A percentile compares a stretch with the other conserved stretches of the same genome.
phyloP scores from a whole-genome alignment of 495 filamentous ascomycete species.

The Penicillium simplicissimum region DNA sequence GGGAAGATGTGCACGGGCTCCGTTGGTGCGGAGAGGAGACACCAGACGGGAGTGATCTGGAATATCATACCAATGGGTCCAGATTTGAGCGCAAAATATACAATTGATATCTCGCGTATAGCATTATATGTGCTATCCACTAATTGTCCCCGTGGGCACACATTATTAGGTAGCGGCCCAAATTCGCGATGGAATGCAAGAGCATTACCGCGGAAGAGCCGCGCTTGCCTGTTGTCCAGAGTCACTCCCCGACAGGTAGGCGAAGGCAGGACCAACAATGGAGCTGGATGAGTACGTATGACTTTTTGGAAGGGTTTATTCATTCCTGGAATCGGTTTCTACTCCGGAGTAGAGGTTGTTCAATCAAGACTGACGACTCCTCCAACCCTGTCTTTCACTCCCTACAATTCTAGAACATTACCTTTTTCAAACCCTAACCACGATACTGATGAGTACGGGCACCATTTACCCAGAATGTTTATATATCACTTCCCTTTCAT shows the following conservation, averaged over 20 bases:
- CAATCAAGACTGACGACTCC: too few relatives aligned
- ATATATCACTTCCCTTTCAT: too few relatives aligned
- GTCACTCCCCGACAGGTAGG: not conserved
- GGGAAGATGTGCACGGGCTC: not conserved
- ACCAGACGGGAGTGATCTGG: not conserved
- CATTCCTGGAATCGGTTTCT: not conserved
- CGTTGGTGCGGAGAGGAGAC: constrained; percentile 20
- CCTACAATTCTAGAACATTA: too few relatives aligned
- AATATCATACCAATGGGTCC: not conserved
- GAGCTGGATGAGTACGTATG: not conserved
- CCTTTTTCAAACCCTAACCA: too few relatives aligned
- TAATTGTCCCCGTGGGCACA: too few relatives aligned
- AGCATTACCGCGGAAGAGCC: not conserved
- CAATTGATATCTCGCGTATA: not conserved
- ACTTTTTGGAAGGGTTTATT: not conserved
- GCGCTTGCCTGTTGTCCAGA: not conserved
- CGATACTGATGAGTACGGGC: too few relatives aligned
- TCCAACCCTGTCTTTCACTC: too few relatives aligned
- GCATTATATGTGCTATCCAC: not conserved
- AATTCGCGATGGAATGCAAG: not conserved
- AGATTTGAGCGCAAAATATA: not conserved
- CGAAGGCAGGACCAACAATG: not conserved
- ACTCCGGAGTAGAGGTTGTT: too few relatives aligned
- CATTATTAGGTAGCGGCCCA: too few relatives aligned
- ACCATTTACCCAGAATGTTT: too few relatives aligned